Percentiles rank a stretch among this genome's conserved stretches.
Conservation (phyloP, 768 basidiomycete genomes). For the Chalciporus sphaerocephalus region DNA sequence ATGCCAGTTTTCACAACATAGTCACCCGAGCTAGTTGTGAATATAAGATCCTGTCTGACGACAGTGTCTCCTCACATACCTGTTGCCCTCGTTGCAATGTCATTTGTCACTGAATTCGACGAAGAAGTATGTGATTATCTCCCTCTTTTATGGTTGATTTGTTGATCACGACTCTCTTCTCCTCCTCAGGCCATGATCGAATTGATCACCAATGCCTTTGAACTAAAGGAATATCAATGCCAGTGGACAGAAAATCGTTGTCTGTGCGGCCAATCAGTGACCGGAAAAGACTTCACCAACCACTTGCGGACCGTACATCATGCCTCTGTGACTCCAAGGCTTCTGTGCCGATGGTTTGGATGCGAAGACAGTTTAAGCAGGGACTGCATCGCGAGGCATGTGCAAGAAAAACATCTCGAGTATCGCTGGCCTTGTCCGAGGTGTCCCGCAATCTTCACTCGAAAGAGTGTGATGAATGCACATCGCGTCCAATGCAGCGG, state of each 20-base stretch:
- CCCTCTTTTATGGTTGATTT: background rate
- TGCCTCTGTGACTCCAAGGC: background rate
- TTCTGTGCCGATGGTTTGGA: slow-evolving; percentile 14
- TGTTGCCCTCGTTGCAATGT: background rate
- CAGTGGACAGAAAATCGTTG: slow-evolving; percentile 11
- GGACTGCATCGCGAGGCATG: slow-evolving; percentile 17
- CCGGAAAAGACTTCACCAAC: slow-evolving; percentile 12
- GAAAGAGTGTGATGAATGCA: slow-evolving; percentile 13
- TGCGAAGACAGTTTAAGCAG: slow-evolving; percentile 16
- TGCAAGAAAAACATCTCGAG: slow-evolving; percentile 23
- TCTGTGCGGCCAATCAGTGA: slow-evolving; percentile 7
- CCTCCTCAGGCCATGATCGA: slow-evolving; percentile 8
- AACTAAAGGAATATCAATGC: slow-evolving; percentile 2
- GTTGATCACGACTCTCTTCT: background rate
- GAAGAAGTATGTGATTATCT: slow-evolving; percentile 16
- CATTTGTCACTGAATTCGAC: slow-evolving; percentile 7
- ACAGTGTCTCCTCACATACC: background rate
- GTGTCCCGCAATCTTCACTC: slow-evolving; percentile 17
- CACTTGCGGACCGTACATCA: slow-evolving; percentile 17
- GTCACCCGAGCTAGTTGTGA: slow-evolving; percentile 1
- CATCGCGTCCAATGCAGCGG: slow-evolving; percentile 13
- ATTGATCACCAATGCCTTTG: slow-evolving; percentile 6
- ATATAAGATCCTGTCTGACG: no score
- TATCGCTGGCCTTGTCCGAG: slow-evolving; percentile 22
- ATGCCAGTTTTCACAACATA: slow-evolving; percentile 12